A percentile compares a stretch with the other conserved stretches of the same genome.
phyloP scores from a whole-genome alignment of 2,329 filamentous ascomycete genomes.

The Trichoderma sp. region DNA sequence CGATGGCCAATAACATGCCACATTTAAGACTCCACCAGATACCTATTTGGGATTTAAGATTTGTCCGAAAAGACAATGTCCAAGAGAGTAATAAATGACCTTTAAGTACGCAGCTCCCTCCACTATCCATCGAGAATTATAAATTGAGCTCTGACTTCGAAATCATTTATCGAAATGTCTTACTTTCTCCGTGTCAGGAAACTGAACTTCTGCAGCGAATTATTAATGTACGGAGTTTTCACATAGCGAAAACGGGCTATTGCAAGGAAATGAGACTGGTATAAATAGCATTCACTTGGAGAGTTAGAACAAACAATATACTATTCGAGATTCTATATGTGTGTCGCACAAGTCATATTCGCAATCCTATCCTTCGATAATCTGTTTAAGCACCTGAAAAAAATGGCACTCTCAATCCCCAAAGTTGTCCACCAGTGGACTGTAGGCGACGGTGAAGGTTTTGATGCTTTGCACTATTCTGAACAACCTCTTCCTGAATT shows the following conservation, averaged over 20 bases:
- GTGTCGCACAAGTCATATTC: too few relatives aligned
- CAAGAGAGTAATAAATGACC: background rate
- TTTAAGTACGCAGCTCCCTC: background rate
- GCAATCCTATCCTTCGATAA: background rate
- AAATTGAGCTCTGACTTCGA: background rate
- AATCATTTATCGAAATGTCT: background rate
- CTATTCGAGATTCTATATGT: background rate
- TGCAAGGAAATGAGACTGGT: background rate
- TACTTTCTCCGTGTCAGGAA: background rate
- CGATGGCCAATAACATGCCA: background rate
- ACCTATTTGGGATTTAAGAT: background rate
- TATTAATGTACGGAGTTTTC: background rate
- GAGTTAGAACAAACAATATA: background rate
- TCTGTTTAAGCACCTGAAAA: background rate
- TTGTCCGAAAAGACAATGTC: background rate
- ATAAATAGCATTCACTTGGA: background rate
- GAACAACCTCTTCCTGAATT: constrained; percentile 1
- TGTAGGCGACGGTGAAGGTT: background rate
- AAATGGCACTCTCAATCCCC: background rate
- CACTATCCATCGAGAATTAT: background rate
- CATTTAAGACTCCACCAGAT: background rate
- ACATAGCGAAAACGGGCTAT: background rate
- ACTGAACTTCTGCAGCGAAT: background rate
- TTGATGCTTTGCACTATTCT: background rate
- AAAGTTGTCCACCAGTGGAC: background rate